phyloP scores from a whole-genome alignment of 139 green algal genomes.

The Picochlorum costavermella region DNA sequence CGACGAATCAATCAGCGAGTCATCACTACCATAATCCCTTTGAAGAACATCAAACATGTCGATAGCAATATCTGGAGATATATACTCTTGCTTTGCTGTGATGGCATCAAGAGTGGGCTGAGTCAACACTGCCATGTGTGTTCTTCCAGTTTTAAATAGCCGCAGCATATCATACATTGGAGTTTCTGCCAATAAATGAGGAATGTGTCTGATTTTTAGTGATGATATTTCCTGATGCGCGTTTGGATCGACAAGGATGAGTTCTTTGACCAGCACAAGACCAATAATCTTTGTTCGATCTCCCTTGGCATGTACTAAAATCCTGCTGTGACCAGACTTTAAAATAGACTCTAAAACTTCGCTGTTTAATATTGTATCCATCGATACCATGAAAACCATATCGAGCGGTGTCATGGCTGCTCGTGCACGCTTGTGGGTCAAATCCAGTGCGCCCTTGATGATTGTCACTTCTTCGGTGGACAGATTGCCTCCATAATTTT shows the following conservation, averaged over 20 bases:
- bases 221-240: constrained; percentile 3
- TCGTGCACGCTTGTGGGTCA: constrained; percentile 70
- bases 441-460: constrained; percentile 76
- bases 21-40: background rate
- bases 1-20: too few relatives aligned
- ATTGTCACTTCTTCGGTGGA: constrained; percentile 48
- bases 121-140: constrained; percentile 81
- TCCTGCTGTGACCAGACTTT: constrained; percentile 59
- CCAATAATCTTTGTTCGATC: constrained; percentile 46
- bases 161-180: constrained; percentile 84
- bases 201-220: constrained; percentile 35
- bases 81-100: background rate
- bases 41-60: background rate
- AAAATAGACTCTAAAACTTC: constrained; percentile 51
- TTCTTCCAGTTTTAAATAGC: constrained; percentile 82
- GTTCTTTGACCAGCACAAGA: constrained; percentile 81
- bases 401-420: constrained; percentile 76
- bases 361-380: constrained; percentile 56
- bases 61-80: constrained; percentile 4
- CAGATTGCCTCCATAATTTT: constrained; percentile 67
- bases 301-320: constrained; percentile 61
- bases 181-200: constrained; percentile 37
- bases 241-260: constrained; percentile 41
- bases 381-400: constrained; percentile 79
- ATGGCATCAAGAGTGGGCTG: constrained; percentile 20